Evolutionary conservation across 2,329 filamentous ascomycete genomes (phyloP), one percentile per base, ranked within the genome.

Genomic region (Epichloe sp.): DNA sequence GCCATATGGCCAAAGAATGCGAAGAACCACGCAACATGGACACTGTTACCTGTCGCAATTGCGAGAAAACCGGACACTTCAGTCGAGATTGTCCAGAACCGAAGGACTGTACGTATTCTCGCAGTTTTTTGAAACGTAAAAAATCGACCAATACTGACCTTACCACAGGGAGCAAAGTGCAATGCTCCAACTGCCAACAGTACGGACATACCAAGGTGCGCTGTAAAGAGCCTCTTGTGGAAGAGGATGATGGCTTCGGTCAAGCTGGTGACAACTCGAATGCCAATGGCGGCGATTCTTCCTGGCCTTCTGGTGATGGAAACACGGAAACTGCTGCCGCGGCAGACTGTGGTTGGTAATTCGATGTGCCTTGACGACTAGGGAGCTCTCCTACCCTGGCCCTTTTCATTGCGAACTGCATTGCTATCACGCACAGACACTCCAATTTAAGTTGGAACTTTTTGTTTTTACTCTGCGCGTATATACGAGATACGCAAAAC

Each of bases 81-180:
- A 73, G 79, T 51, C 75, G 73, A 38, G 83, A 87, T 45, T 87
- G 80, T 56, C 72, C 77, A 0, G 71, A 79, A 64, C 80, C 80
- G 4, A 67, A 59, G 31, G 64, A 69, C 44, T 69, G 67, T 69
- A 57, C 57, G 65, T 63, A 26, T 4, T 14, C 14, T 23, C 1
- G n/a, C 34, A 5, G 31, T 11, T 31, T 31, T 14, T 6, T 10
- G 2, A 42, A 11, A 8, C 8, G 23, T 14, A 15, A 48, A 21
- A 15, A 17, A 35, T 31, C 11, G 3, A 10, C 23, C n/a, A 34
- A 41, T n/a, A 36, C 41, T 34, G 36, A 49, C 41, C 14, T 47
- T 49, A 35, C 43, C 17, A 15, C 44, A 69, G 67, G 66, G 66
- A 65, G 60, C 59, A 69, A 69, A 49, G 66, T 69, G 5, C 63